These are phyloP conservation scores for Xylaria hypoxylon DNA, from an alignment of 2,329 filamentous ascomycete genomes.

Conservation along the genomic window DNA sequence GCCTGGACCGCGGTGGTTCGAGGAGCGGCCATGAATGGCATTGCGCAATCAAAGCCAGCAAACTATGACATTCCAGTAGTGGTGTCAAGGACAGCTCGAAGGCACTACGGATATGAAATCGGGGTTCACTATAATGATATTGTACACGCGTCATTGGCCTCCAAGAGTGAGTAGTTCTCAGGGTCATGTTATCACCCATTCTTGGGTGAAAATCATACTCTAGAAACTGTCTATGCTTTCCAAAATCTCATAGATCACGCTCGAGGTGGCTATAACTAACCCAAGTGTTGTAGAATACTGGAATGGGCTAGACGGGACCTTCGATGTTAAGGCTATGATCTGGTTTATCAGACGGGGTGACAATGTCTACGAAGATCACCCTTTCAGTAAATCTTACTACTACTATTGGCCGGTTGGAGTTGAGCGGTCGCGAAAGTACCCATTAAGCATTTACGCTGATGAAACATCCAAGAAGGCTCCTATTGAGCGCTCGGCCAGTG, in stretches of 20 bases:
- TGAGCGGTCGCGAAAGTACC: conserved; percentile 52
- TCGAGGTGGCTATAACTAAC: not conserved
- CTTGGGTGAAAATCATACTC: not conserved
- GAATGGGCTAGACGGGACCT: conserved; percentile 30
- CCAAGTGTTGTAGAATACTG: conserved; percentile 18
- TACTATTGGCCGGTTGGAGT: conserved; percentile 50
- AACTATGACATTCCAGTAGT: conserved; percentile 54
- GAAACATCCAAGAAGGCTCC: conserved; percentile 50
- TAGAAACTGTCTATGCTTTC: not conserved
- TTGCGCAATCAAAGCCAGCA: conserved; percentile 53
- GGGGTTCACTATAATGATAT: conserved; percentile 21
- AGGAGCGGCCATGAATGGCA: conserved; percentile 62
- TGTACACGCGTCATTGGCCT: conserved; percentile 25
- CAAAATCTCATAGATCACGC: not conserved
- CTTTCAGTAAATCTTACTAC: conserved; percentile 52
- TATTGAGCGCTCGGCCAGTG: conserved; percentile 52
- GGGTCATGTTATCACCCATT: not conserved
- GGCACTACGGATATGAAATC: conserved; percentile 57
- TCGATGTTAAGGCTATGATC: conserved; percentile 51
- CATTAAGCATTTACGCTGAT: conserved; percentile 54
- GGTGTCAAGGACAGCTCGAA: conserved; percentile 56
- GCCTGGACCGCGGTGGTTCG: conserved; percentile 64
- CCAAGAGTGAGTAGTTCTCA: conserved; percentile 1
- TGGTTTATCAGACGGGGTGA: conserved; percentile 59
- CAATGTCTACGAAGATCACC: conserved; percentile 55